phyloP scores from a whole-genome alignment of 805 yeast species.

The Kazachstania psychrophila region DNA sequence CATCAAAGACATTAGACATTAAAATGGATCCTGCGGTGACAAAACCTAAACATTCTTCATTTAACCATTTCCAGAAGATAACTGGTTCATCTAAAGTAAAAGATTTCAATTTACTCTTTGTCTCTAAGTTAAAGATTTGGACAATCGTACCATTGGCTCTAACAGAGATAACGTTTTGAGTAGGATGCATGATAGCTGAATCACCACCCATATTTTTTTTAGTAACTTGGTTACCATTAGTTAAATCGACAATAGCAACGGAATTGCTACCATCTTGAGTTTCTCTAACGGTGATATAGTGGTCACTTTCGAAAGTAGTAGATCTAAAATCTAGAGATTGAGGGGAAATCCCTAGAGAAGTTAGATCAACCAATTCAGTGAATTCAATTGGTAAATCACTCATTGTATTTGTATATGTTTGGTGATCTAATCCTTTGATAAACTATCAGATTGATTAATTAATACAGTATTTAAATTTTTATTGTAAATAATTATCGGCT shows the following conservation, averaged over 20 bases:
- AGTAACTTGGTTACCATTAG: constrained; percentile 66
- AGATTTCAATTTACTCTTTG: constrained; percentile 83
- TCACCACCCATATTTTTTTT: constrained; percentile 96
- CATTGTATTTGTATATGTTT: too few relatives aligned
- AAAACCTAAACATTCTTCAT: constrained; percentile 63
- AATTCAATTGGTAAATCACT: constrained; percentile 91
- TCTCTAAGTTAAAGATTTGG: constrained; percentile 82
- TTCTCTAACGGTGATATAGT: constrained; percentile 76
- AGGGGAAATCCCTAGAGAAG: constrained; percentile 77
- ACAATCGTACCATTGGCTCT: constrained; percentile 95
- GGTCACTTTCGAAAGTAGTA: constrained; percentile 89
- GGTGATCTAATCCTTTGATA: too few relatives aligned
- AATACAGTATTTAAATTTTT: too few relatives aligned
- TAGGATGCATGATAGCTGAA: constrained; percentile 93
- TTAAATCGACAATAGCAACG: constrained; percentile 88
- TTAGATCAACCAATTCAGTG: constrained; percentile 87
- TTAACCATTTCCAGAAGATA: constrained; percentile 92
- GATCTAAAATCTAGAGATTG: constrained; percentile 83
- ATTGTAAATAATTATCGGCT: too few relatives aligned
- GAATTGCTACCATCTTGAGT: constrained; percentile 46
- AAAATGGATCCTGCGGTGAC: constrained; percentile 69
- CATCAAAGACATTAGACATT: constrained; percentile 78
- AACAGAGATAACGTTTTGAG: constrained; percentile 78
- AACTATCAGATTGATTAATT: too few relatives aligned
- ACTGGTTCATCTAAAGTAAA: constrained; percentile 81